Percentiles rank a stretch among this genome's conserved stretches.
Evolutionary conservation across 176 grass and related monocot species (phyloP).

Genomic region (Carex parvula): DNA sequence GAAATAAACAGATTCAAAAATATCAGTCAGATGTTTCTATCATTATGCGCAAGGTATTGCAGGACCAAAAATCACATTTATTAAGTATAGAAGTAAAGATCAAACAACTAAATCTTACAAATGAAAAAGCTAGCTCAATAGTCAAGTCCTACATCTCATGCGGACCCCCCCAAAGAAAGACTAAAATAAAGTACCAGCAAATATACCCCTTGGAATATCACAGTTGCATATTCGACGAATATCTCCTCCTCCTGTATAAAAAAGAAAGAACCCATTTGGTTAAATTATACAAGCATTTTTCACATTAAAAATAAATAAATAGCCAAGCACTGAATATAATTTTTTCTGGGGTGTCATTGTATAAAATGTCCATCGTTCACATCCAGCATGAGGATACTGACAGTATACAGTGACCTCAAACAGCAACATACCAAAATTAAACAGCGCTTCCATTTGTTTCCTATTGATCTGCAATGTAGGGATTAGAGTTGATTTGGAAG

Average conservation of each 20-base stretch:
- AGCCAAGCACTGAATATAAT: neutral
- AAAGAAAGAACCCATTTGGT: neutral
- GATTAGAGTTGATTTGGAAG: neutral
- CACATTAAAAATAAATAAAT: neutral
- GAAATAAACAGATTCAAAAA: neutral
- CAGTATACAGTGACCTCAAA: neutral
- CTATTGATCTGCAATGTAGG: neutral
- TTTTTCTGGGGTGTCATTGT: neutral
- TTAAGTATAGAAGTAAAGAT: neutral
- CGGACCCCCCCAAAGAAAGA: neutral
- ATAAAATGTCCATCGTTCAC: neutral
- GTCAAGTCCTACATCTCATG: neutral
- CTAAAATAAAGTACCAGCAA: neutral
- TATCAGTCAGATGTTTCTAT: neutral
- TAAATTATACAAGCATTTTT: neutral
- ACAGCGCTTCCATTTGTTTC: neutral
- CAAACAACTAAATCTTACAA: constrained; percentile 7
- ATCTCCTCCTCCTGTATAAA: neutral
- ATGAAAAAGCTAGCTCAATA: neutral
- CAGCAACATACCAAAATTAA: neutral
- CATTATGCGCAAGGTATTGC: neutral
- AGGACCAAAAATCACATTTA: neutral
- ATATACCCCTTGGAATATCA: neutral
- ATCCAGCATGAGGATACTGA: neutral
- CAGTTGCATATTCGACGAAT: constrained; percentile 19